Conservation (phyloP, 257 asterid species). For the Buddleja alternifolia region DNA sequence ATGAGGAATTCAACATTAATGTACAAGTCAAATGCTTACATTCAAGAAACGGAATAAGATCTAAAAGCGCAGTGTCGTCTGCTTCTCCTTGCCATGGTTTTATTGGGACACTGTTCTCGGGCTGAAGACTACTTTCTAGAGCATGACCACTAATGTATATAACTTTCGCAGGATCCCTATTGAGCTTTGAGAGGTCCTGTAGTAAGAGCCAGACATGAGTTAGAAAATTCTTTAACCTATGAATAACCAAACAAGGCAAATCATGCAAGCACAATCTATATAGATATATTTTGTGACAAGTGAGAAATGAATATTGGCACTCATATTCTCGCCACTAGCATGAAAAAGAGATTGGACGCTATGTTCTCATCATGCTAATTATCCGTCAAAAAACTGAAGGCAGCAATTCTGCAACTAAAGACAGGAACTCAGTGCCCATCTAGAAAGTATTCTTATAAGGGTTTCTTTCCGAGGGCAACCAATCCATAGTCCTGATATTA, state of each 20-base stretch:
- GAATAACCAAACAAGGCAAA: not conserved
- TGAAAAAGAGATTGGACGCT: too few species aligned
- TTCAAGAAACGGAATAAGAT: slow-evolving; percentile 90
- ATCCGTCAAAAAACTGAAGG: too few species aligned
- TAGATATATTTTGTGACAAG: too few species aligned
- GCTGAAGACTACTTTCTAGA: slow-evolving; percentile 79
- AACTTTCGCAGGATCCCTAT: slow-evolving; percentile 82
- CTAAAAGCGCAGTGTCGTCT: slow-evolving; percentile 83
- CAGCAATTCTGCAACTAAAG: too few species aligned
- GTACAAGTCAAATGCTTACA: slow-evolving; percentile 49
- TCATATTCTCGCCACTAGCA: too few species aligned
- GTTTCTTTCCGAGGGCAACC: too few species aligned
- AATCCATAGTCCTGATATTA: too few species aligned
- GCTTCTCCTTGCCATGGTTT: slow-evolving; percentile 82
- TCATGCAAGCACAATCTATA: too few species aligned
- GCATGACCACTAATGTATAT: slow-evolving; percentile 79
- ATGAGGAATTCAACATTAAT: not conserved
- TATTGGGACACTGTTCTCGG: slow-evolving; percentile 68
- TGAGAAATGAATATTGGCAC: too few species aligned
- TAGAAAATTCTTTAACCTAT: not conserved
- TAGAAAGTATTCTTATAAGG: too few species aligned
- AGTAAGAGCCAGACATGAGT: slow-evolving; percentile 28
- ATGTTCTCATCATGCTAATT: too few species aligned
- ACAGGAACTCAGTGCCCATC: too few species aligned
- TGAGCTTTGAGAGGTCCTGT: slow-evolving; percentile 87